phyloP scores from a whole-genome alignment of 2,329 filamentous ascomycete genomes.

The Penicillium hesseltinei region DNA sequence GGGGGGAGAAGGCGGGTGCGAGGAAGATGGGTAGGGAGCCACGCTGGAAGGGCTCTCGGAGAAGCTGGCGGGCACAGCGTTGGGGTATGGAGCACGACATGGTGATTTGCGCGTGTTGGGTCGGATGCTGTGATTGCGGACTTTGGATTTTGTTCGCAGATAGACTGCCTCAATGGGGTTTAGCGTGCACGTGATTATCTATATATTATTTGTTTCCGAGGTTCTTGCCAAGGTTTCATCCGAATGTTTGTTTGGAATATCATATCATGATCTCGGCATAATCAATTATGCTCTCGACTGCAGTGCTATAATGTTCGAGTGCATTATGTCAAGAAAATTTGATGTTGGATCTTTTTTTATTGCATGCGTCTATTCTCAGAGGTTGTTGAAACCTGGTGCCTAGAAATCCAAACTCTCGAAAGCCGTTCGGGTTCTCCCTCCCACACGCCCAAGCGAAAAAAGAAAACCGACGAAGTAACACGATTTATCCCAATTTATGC shows the following conservation, averaged over 20 bases:
- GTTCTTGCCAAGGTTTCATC: neutral
- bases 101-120: conserved; percentile 26
- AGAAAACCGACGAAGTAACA: neutral
- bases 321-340: no score
- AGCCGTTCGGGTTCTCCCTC: neutral
- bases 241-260: neutral
- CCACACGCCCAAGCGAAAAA: neutral
- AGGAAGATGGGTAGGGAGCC: conserved; percentile 69
- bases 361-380: neutral
- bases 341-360: neutral
- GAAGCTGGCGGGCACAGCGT: conserved; percentile 58
- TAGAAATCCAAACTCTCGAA: neutral
- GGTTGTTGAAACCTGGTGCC: neutral
- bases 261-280: no score
- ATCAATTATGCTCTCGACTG: neutral
- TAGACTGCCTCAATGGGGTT: conserved; percentile 15
- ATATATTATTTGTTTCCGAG: neutral
- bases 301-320: no score
- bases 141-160: conserved; percentile 36
- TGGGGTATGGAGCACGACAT: conserved; percentile 67
- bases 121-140: conserved; percentile 21
- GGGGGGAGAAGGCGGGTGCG: conserved; percentile 63
- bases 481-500: no score
- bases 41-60: conserved; percentile 48
- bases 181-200: conserved; percentile 21